phyloP scores from a whole-genome alignment of 768 basidiomycete species.

The Pleurotus ostreatus region DNA sequence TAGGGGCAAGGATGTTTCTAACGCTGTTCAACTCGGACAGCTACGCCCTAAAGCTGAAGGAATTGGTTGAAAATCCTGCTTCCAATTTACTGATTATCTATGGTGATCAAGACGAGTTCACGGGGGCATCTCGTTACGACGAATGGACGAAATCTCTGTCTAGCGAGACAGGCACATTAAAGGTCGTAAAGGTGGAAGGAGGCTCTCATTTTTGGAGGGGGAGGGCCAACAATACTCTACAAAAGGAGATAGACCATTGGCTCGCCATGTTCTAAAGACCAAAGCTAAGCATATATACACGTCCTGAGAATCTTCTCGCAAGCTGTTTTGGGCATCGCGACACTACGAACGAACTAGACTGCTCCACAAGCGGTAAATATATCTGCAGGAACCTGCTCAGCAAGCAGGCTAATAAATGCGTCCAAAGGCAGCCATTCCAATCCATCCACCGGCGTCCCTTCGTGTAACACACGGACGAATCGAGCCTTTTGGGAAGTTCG shows the following conservation, averaged over 20 bases:
- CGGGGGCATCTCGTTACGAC: slow-evolving; percentile 48
- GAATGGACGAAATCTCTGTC: slow-evolving; percentile 46
- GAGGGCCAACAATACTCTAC: slow-evolving; percentile 22
- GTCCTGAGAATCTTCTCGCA: no score
- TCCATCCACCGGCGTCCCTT: slow-evolving; percentile 10
- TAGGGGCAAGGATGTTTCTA: slow-evolving; percentile 61
- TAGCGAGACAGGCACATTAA: slow-evolving; percentile 14
- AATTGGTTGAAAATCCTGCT: slow-evolving; percentile 40
- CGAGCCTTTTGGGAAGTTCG: background rate
- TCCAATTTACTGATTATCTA: slow-evolving; percentile 60
- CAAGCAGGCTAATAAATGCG: slow-evolving; percentile 10
- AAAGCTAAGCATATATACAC: no score
- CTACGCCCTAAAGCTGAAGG: slow-evolving; percentile 49
- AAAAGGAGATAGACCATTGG: slow-evolving; percentile 27
- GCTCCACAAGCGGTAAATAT: slow-evolving; percentile 8
- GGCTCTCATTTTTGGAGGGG: slow-evolving; percentile 71
- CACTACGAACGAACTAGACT: background rate
- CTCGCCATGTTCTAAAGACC: slow-evolving; percentile 10
- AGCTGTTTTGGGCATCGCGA: no score
- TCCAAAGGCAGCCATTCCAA: slow-evolving; percentile 10
- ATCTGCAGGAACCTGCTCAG: slow-evolving; percentile 9
- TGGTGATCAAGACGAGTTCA: slow-evolving; percentile 74
- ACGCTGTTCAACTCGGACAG: slow-evolving; percentile 61
- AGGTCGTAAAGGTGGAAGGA: slow-evolving; percentile 36
- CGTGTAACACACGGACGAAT: slow-evolving; percentile 14